Evolutionary conservation across 2,329 filamentous ascomycete genomes (phyloP).

Genomic region (Trichophaea hybrida): DNA sequence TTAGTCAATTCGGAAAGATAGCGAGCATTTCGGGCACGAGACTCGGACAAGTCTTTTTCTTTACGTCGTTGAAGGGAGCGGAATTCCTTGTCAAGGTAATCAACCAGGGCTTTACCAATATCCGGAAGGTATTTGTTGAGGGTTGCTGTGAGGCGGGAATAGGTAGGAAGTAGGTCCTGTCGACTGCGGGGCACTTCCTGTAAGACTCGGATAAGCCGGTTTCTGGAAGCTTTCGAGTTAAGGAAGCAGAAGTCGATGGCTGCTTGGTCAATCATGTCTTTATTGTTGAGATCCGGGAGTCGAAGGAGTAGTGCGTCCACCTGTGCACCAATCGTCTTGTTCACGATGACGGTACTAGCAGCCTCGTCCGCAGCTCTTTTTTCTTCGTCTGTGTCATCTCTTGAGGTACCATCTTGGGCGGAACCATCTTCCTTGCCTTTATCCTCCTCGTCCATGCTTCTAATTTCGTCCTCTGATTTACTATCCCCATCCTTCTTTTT

Average conservation of each 20-base stretch:
- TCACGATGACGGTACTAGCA: constrained; percentile 82
- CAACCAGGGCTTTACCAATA: constrained; percentile 77
- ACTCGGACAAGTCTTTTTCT: constrained; percentile 92
- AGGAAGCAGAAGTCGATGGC: constrained; percentile 96
- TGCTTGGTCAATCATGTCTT: constrained; percentile 79
- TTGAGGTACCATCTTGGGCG: constrained; percentile 29
- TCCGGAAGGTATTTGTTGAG: constrained; percentile 89
- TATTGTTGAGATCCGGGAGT: constrained; percentile 80
- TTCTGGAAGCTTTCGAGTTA: constrained; percentile 94
- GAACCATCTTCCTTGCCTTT: constrained; percentile 33
- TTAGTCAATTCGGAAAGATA: constrained; percentile 96
- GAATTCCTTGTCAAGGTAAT: constrained; percentile 91
- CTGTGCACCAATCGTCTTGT: constrained; percentile 94
- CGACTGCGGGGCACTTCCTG: constrained; percentile 92
- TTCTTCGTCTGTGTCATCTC: constrained; percentile 38
- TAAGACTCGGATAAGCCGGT: constrained; percentile 79
- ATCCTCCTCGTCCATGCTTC: constrained; percentile 58
- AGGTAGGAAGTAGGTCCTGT: constrained; percentile 76
- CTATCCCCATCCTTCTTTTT: constrained; percentile 47
- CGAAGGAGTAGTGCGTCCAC: constrained; percentile 79
- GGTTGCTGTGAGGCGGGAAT: constrained; percentile 84
- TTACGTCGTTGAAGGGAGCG: constrained; percentile 92
- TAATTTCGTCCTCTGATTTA: constrained; percentile 16
- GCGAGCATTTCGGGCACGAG: constrained; percentile 56
- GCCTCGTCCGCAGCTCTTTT: constrained; percentile 51